Base-by-base conservation (phyloP, 805 yeast genomes). In the Zygotorulaspora danielsina region DNA sequence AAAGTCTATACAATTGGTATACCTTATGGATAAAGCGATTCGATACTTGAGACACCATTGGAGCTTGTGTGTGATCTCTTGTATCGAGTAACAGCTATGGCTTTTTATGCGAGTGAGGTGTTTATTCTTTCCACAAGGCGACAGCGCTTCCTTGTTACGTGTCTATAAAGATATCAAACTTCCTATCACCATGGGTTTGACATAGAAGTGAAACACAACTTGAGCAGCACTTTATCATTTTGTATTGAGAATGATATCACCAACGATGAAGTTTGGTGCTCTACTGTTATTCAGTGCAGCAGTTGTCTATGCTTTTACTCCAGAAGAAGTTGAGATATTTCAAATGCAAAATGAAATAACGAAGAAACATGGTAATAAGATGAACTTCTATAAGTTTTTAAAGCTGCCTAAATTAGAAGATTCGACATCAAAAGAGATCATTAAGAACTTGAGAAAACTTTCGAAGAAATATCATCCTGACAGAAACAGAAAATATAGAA, bases 381-480 rank as follows among this genome's bases (percentile, higher is more conserved):
- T 72, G 26, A 71, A 82, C 27, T 81, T 87, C 57, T 87, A 87
- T 67, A 68, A 77, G 41, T 81, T 85, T 79, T 60, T 82, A 34
- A 73, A 71, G 9, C 59, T 81, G 19, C 61, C 69, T 5, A 54
- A 46, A 24, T 39, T 28, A 53, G 62, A n/a, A 5, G 64, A 67
- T 21, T 67, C 82, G 1, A 61, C 72, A 0, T 55, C 65, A 27
- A 75, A 75, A 26, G 79, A 79, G 45, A 76, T 84, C 36, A 68
- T 68, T 38, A 77, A 75, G 49, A 82, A 84, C 16, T 82, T 84
- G 65, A 78, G 85, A 55, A 81, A 77, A 51, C 57, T 81, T 21
- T 80, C 95, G 2, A 70, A 82, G 37, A 70, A 69, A 46, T 70
- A 83, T 50, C 98, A 90, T 57, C 98, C 98, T 0, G 98, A 90